phyloP scores from a whole-genome alignment of 2,329 filamentous ascomycete genomes.

The Cadophora gregata region DNA sequence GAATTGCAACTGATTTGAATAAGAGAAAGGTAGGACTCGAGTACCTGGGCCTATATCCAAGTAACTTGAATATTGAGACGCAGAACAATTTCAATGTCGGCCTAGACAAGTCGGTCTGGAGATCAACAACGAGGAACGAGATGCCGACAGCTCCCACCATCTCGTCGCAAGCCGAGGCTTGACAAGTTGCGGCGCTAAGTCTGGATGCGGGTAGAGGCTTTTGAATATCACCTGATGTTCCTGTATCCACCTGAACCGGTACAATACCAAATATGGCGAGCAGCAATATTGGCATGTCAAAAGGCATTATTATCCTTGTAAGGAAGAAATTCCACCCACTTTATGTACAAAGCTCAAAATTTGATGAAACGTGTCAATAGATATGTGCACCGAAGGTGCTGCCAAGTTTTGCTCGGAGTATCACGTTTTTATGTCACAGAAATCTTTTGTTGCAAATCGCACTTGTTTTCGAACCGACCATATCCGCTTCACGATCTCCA shows the following conservation, averaged over 20 bases:
- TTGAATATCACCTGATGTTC: neutral
- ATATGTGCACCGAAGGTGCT: neutral
- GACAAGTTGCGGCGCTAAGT: neutral
- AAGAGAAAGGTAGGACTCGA: neutral
- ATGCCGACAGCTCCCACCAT: slow-evolving; percentile 17
- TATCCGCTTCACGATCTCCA: neutral
- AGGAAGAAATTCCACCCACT: no score
- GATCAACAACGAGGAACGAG: slow-evolving; percentile 12
- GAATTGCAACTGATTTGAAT: neutral
- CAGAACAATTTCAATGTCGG: slow-evolving; percentile 14
- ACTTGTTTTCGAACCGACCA: neutral
- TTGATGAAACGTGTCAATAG: neutral
- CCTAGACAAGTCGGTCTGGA: slow-evolving; percentile 21
- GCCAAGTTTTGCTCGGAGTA: neutral
- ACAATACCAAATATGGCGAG: no score
- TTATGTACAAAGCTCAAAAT: neutral
- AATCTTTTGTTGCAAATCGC: slow-evolving; percentile 10
- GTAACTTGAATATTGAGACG: slow-evolving; percentile 7
- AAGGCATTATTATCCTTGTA: neutral
- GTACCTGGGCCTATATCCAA: slow-evolving; percentile 13
- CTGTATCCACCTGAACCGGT: no score
- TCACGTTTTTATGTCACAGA: neutral
- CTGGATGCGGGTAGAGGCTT: neutral
- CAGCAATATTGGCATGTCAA: neutral
- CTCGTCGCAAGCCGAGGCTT: slow-evolving; percentile 26